These are phyloP conservation scores for Russula virescens DNA, from an alignment of 768 basidiomycete species.

Conservation along the genomic window DNA sequence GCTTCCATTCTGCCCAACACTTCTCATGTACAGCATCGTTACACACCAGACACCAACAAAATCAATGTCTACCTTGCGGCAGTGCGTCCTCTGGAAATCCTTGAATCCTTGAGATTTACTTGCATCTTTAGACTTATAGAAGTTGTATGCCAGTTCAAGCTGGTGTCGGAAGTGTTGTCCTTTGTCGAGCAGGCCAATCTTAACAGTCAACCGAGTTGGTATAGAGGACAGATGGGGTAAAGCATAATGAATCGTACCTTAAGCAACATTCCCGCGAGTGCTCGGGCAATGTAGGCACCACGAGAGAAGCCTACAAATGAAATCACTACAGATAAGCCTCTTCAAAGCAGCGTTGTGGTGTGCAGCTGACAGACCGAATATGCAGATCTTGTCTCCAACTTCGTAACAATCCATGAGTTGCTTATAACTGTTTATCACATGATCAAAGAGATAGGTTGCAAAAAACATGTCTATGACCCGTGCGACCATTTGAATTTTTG, in stretches of 20 bases:
- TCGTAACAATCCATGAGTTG: constrained; percentile 76
- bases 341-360: constrained; percentile 12
- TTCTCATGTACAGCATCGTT: not conserved
- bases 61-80: constrained; percentile 57
- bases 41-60: constrained; percentile 77
- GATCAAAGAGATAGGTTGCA: constrained; percentile 70
- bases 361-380: constrained; percentile 47
- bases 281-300: constrained; percentile 60
- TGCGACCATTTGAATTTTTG: constrained; percentile 51
- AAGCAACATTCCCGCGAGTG: constrained; percentile 67
- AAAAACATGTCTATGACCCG: constrained; percentile 61
- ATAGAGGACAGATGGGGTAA: not conserved
- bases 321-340: not conserved
- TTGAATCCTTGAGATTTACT: constrained; percentile 61
- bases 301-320: constrained; percentile 64
- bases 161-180: no score
- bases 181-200: constrained; percentile 75
- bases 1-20: not conserved
- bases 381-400: constrained; percentile 63
- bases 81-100: constrained; percentile 63
- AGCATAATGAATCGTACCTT: constrained; percentile 39
- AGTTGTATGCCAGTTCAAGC: constrained; percentile 71
- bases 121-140: constrained; percentile 54
- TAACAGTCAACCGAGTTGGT: not conserved
- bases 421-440: constrained; percentile 69